Evolutionary conservation across 73 alveolate genomes (phyloP).

Genomic region (Tetrahymena thermophila): DNA sequence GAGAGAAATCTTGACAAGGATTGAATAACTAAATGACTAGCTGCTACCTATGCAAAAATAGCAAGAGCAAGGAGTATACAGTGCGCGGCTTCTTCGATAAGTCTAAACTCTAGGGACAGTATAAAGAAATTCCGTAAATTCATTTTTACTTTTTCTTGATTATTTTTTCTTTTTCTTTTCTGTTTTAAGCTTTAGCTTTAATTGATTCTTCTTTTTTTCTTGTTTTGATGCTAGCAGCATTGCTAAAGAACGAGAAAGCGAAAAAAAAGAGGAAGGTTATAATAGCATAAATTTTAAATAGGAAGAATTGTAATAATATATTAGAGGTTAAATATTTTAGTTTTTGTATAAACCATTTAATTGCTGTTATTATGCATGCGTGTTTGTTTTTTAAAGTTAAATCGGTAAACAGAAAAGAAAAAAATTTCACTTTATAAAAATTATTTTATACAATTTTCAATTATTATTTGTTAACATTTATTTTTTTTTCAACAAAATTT

Average conservation of each 20-base stretch:
- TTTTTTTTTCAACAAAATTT: background rate
- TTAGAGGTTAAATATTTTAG: background rate
- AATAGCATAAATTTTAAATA: background rate
- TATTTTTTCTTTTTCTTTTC: background rate
- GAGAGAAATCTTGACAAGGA: background rate
- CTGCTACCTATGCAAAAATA: background rate
- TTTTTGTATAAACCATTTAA: background rate
- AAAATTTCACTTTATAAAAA: background rate
- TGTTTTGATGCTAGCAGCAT: background rate
- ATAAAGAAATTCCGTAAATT: background rate
- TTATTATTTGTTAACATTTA: background rate
- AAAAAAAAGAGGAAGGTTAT: background rate
- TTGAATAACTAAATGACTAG: background rate
- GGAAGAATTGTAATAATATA: background rate
- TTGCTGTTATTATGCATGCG: background rate
- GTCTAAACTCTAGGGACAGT: background rate
- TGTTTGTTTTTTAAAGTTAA: background rate
- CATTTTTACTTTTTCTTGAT: background rate
- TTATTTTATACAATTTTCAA: background rate
- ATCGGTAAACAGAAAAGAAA: background rate
- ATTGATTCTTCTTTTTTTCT: background rate
- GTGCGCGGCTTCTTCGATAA: constrained; percentile 1
- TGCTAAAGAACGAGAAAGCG: background rate
- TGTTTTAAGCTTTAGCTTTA: background rate
- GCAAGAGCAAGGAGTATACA: background rate